Percentiles rank a stretch among this genome's conserved stretches.
These are phyloP conservation scores for Spencermartinsiella europaea DNA, from an alignment of 805 yeast genomes.

Conservation along the genomic window DNA sequence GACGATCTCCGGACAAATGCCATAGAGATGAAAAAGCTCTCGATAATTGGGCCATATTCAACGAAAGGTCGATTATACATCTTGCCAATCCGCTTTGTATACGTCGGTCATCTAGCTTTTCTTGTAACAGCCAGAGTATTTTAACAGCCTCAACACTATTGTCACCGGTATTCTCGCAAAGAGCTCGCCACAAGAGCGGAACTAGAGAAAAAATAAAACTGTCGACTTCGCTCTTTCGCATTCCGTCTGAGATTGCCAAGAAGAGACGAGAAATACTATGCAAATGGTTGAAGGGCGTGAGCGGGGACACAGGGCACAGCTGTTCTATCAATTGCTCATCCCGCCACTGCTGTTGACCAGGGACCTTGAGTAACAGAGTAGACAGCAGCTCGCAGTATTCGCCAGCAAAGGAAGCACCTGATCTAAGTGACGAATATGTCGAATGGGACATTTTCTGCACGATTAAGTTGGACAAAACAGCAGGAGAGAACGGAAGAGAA, in stretches of 20 bases:
- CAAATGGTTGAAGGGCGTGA: constrained; percentile 1
- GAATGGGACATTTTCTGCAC: constrained; percentile 2
- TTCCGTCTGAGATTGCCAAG: constrained; percentile 31
- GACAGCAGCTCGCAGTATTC: constrained; percentile 13
- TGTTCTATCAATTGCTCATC: constrained; percentile 33
- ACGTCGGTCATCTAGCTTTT: constrained; percentile 45
- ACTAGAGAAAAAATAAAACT: constrained; percentile 39
- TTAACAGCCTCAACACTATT: constrained; percentile 69
- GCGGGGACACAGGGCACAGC: constrained; percentile 13
- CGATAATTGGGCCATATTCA: constrained; percentile 38
- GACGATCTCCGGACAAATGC: constrained; percentile 60
- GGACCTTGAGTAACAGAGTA: constrained; percentile 42
- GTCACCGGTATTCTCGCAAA: constrained; percentile 45
- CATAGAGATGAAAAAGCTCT: constrained; percentile 63
- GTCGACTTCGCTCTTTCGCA: constrained; percentile 34
- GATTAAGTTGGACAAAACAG: constrained; percentile 13
- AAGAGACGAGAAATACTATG: constrained; percentile 39
- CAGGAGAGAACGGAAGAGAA: constrained; percentile 17
- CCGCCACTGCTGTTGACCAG: constrained; percentile 36
- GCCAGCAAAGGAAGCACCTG: not conserved
- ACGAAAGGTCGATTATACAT: constrained; percentile 37
- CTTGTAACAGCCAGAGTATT: constrained; percentile 54
- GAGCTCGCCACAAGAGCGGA: constrained; percentile 49
- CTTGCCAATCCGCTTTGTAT: constrained; percentile 71
- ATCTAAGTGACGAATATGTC: not conserved